These are phyloP conservation scores for Rhynchosporium secalis DNA, from an alignment of 2,329 filamentous ascomycete species.

Conservation along the genomic window DNA sequence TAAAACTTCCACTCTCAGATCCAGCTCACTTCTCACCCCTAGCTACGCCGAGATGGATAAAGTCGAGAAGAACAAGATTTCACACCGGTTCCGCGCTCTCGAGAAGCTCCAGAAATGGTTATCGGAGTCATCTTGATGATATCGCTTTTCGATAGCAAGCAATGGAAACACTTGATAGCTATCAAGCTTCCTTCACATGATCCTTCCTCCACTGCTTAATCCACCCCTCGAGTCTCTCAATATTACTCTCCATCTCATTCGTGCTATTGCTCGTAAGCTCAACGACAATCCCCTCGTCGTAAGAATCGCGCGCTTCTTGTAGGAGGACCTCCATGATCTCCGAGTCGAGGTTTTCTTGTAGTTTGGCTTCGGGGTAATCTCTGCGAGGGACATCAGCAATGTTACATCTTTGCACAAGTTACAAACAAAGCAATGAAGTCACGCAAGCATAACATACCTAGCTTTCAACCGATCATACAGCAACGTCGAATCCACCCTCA, in stretches of 20 bases:
- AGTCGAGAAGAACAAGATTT: slow-evolving; percentile 84
- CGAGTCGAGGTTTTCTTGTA: slow-evolving; percentile 94
- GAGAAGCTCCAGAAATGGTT: slow-evolving; percentile 85
- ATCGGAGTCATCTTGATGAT: slow-evolving; percentile 29
- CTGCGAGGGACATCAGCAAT: slow-evolving; percentile 43
- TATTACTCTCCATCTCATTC: slow-evolving; percentile 85
- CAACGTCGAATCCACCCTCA: slow-evolving; percentile 76
- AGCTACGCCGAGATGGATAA: slow-evolving; percentile 95
- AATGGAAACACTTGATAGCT: slow-evolving; percentile 20
- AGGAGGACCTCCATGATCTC: slow-evolving; percentile 97
- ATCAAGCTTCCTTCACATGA: slow-evolving; percentile 42
- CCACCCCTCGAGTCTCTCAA: slow-evolving; percentile 83
- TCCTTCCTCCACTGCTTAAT: slow-evolving; percentile 78
- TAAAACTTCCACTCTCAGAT: not conserved
- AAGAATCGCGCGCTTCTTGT: slow-evolving; percentile 85
- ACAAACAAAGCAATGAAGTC: not conserved
- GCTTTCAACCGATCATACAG: slow-evolving; percentile 82
- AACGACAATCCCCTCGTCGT: slow-evolving; percentile 83
- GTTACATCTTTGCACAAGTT: slow-evolving; percentile 1
- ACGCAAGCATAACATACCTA: slow-evolving; percentile 51
- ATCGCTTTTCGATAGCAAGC: not conserved
- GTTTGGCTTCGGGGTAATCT: slow-evolving; percentile 80
- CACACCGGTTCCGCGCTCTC: slow-evolving; percentile 85
- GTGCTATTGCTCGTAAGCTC: slow-evolving; percentile 80
- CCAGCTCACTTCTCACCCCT: slow-evolving; percentile 21